phyloP scores from a whole-genome alignment of 139 green algal genomes.

The Marvania coccoides region DNA sequence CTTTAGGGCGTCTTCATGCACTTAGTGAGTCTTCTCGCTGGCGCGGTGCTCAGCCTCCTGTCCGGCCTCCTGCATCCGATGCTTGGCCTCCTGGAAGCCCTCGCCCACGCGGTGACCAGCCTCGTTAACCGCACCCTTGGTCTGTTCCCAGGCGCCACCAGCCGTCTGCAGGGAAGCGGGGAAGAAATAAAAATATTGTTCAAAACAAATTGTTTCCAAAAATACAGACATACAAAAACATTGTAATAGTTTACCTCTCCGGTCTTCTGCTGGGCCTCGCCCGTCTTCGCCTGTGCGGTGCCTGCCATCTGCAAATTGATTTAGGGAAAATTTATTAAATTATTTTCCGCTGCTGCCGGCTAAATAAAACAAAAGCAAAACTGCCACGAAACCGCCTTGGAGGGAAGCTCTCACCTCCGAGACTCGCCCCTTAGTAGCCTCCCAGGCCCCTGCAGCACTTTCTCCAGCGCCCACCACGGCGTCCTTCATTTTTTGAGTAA shows the following conservation, averaged over 20 bases:
- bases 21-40: too few species aligned
- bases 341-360: neutral
- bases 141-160: neutral
- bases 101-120: neutral
- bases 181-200: too few species aligned
- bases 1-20: too few species aligned
- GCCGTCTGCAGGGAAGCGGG: neutral
- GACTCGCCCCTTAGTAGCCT: neutral
- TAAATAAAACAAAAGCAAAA: neutral
- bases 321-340: neutral
- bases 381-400: neutral
- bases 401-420: neutral
- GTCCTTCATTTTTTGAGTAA: neutral
- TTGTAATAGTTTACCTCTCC: neutral
- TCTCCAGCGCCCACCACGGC: neutral
- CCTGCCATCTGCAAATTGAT: neutral
- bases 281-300: neutral
- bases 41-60: slow-evolving; percentile 1
- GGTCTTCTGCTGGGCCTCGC: neutral
- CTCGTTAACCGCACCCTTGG: neutral
- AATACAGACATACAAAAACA: too few species aligned
- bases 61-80: neutral
- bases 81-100: neutral
- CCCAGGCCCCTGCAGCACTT: neutral
- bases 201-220: too few species aligned